Evolutionary conservation across 2,329 filamentous ascomycete genomes (phyloP).

Genomic region (Ophiocordyceps polyrhachis-furcata): DNA sequence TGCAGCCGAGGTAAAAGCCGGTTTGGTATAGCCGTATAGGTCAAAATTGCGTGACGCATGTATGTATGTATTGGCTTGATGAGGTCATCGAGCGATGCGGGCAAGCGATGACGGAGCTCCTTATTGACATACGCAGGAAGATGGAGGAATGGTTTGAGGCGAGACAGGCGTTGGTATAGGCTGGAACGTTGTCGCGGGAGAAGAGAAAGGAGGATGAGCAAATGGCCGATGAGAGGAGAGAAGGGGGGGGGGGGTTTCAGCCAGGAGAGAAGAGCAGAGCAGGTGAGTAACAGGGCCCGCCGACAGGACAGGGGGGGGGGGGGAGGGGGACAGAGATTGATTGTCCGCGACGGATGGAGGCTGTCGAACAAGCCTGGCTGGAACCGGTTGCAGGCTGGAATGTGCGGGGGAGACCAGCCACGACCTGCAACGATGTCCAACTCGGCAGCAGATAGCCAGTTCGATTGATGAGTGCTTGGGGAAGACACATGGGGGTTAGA

Average conservation of each 20-base stretch:
- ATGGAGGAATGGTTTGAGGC: background rate
- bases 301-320: too few relatives aligned
- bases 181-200: background rate
- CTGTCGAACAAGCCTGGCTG: background rate
- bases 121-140: too few relatives aligned
- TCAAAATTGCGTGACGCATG: background rate
- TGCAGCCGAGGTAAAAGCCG: too few relatives aligned
- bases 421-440: background rate
- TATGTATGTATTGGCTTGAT: background rate
- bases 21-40: too few relatives aligned
- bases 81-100: background rate
- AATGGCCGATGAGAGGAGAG: too few relatives aligned
- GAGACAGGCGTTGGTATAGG: background rate
- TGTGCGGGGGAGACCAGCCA: background rate
- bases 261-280: background rate
- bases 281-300: background rate
- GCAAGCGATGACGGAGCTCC: background rate
- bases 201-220: background rate
- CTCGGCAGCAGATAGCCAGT: too few relatives aligned
- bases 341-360: too few relatives aligned
- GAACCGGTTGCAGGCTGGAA: background rate
- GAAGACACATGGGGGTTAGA: background rate
- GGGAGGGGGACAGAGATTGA: too few relatives aligned
- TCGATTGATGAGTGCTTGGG: too few relatives aligned
- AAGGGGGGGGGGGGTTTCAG: too few relatives aligned